Conservation (phyloP, 2,329 filamentous ascomycete species). For the Cephalotrichum gorgonifer region DNA sequence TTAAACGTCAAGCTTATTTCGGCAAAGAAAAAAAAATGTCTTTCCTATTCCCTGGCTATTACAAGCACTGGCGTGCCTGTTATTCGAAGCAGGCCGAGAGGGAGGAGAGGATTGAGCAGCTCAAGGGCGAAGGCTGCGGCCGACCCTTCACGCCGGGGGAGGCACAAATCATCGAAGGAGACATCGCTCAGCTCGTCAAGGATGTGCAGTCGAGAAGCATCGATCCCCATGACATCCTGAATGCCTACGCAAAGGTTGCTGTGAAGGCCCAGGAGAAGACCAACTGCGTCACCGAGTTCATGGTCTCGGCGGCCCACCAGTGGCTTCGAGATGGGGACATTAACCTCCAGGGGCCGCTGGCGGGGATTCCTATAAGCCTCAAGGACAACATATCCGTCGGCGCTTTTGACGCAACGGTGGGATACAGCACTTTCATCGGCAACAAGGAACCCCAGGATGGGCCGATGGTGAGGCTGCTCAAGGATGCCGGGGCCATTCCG, state of each 20-base stretch:
- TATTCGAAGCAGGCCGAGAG: conserved; percentile 68
- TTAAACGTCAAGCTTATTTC: background rate
- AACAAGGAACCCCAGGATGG: conserved; percentile 62
- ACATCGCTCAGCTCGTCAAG: conserved; percentile 69
- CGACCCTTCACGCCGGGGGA: conserved; percentile 55
- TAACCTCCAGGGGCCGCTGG: conserved; percentile 72
- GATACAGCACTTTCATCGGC: conserved; percentile 63
- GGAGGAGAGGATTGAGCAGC: conserved; percentile 53
- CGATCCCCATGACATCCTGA: conserved; percentile 64
- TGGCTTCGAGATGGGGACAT: conserved; percentile 51
- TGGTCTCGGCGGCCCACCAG: conserved; percentile 66
- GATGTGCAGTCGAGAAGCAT: conserved; percentile 62
- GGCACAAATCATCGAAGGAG: conserved; percentile 54
- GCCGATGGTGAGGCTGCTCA: conserved; percentile 62
- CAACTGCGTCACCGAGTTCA: conserved; percentile 81
- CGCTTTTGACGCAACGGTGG: conserved; percentile 74
- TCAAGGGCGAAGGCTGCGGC: conserved; percentile 49
- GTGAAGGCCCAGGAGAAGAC: conserved; percentile 75
- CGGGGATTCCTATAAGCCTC: conserved; percentile 76
- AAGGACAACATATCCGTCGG: conserved; percentile 74
- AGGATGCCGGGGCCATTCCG: conserved; percentile 78
- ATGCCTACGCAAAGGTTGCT: conserved; percentile 77
- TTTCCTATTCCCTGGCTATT: conserved; percentile 1
- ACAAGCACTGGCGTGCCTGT: conserved; percentile 1
- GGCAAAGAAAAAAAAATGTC: background rate